Conservation (phyloP, 257 asterid genomes). For the Solanum pimpinellifolium region DNA sequence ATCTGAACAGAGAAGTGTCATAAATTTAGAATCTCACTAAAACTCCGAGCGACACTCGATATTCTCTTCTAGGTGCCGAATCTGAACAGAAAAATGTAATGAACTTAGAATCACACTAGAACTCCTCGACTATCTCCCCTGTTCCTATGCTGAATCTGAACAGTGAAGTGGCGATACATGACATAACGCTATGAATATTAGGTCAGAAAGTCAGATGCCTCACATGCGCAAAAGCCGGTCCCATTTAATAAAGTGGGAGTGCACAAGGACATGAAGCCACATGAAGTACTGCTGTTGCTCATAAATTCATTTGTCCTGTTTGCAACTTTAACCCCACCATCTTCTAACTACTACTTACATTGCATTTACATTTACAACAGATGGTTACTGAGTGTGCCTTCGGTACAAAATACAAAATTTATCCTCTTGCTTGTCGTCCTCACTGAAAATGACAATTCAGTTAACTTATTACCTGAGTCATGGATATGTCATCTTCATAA, state of each 20-base stretch:
- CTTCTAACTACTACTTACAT: neutral
- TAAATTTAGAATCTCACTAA: too few species aligned
- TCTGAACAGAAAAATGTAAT: too few species aligned
- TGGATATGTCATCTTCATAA: neutral
- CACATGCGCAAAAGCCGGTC: neutral
- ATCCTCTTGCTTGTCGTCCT: neutral
- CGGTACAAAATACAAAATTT: neutral
- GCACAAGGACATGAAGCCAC: slow-evolving; percentile 1
- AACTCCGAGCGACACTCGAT: too few species aligned
- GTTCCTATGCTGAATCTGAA: too few species aligned
- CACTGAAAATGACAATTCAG: neutral
- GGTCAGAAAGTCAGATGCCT: neutral
- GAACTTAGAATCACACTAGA: too few species aligned
- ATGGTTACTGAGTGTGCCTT: neutral
- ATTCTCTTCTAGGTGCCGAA: too few species aligned
- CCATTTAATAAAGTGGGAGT: neutral
- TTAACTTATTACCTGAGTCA: neutral
- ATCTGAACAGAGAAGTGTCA: too few species aligned
- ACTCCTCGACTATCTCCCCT: too few species aligned
- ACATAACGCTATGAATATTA: neutral
- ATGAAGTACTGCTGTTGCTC: neutral
- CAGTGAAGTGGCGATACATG: too few species aligned
- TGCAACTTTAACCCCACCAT: neutral
- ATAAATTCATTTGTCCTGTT: neutral
- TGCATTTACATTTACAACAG: neutral